phyloP scores from a whole-genome alignment of 2,329 filamentous ascomycete genomes.

The Macrophomina pseudophaseolina region DNA sequence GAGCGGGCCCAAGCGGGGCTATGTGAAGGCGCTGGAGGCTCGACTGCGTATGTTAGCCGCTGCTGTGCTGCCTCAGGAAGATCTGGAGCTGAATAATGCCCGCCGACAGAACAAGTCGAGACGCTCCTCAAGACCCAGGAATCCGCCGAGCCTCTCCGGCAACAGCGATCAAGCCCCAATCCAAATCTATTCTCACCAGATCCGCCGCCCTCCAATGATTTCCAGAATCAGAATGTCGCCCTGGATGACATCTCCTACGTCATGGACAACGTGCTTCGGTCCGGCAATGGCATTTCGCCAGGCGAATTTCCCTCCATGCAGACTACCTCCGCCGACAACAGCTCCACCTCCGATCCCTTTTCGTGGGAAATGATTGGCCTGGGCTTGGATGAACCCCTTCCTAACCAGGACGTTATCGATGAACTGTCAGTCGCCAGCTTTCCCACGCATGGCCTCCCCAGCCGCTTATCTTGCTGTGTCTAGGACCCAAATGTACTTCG shows the following conservation, averaged over 20 bases:
- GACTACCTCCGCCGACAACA: background rate
- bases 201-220: background rate
- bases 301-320: background rate
- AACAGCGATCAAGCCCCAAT: constrained; percentile 25
- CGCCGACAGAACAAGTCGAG: constrained; percentile 81
- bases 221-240: constrained; percentile 8
- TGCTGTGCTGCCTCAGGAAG: constrained; percentile 3
- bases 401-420: constrained; percentile 79
- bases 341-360: constrained; percentile 40
- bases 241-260: constrained; percentile 7
- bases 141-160: constrained; percentile 39
- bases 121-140: constrained; percentile 85
- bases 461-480: background rate
- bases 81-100: constrained; percentile 24
- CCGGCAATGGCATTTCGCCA: background rate
- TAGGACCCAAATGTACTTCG: constrained; percentile 85
- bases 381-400: constrained; percentile 81
- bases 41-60: constrained; percentile 72
- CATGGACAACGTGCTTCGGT: constrained; percentile 8
- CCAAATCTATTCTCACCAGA: background rate
- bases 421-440: constrained; percentile 67
- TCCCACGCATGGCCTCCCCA: background rate
- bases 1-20: constrained; percentile 91
- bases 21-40: constrained; percentile 92
- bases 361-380: constrained; percentile 87